Evolutionary conservation across 1,284 basidiomycete species (phyloP), one percentile per base, ranked within the genome.

Genomic region (Phenoliferia sp.): DNA sequence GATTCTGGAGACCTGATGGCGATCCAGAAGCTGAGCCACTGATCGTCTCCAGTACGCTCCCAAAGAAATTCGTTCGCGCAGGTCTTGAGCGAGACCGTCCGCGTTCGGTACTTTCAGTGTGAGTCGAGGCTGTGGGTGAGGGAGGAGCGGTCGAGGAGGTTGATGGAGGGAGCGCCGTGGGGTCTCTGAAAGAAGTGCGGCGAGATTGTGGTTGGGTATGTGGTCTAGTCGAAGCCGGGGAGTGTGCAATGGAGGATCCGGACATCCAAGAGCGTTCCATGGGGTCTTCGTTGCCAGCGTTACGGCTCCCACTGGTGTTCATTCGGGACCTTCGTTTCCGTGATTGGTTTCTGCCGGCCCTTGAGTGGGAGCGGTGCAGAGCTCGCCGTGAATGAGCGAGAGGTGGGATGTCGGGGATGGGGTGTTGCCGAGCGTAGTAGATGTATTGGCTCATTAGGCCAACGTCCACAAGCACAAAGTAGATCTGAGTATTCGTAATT

Each of bases 231-330:
- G 58, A 59, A 6, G 59, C 33, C 19, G 59, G 59, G 34, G 50
- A 65, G n/a, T 44, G 65, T 31, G 44, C 31, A 2, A 35, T 52
- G 31, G 64, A 70, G 1, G 63, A 44, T 34, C 90, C 89, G 0
- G 89, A 90, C 76, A 87, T 83, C 75, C 88, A 86, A 74, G 89
- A 90, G 57, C 87, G 86, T 1, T 84, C 82, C 73, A 90, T 80
- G 2, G 83, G 82, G 65, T 83, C 83, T 15, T 85, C 85, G 59
- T 84, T 84, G 36, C 82, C 82, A 10, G 81, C 61, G n/a, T 55
- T 67, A 34, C 26, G 6, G 15, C 12, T 5, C 33, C 54, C 54
- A 56, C 29, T 16, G 54, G n/a, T n/a, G n/a, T 31, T 56, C 12
- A 6, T 26, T 7, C 54, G 54, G 29, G 54, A 56, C 5, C 54